A percentile compares a stretch with the other conserved stretches of the same genome.
These are phyloP conservation scores for Taphrina pruni DNA, from an alignment of 1,139 yeast species.

Conservation along the genomic window DNA sequence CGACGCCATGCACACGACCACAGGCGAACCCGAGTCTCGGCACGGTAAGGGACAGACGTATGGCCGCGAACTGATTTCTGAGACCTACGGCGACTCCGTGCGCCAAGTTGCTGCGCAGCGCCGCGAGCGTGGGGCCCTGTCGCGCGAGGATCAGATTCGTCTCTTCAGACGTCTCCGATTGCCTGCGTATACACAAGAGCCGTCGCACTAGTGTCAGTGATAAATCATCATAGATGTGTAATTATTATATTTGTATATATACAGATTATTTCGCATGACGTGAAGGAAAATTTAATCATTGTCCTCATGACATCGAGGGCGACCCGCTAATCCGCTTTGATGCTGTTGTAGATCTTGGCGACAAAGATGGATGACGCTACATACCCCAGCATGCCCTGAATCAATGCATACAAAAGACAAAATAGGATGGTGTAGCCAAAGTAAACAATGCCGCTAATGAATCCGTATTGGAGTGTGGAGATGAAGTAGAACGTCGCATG, in stretches of 20 bases:
- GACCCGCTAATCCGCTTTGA: constrained; percentile 13
- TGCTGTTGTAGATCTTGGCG: constrained; percentile 27
- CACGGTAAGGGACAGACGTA: background rate
- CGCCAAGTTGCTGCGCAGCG: constrained; percentile 36
- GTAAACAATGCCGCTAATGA: constrained; percentile 28
- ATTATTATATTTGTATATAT: too few relatives aligned
- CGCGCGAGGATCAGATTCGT: constrained; percentile 25
- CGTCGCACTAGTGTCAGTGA: too few relatives aligned
- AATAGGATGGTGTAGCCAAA: constrained; percentile 21
- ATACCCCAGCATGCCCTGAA: constrained; percentile 26
- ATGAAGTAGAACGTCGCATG: constrained; percentile 74
- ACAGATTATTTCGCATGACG: background rate
- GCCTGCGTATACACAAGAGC: background rate
- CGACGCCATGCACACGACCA: too few relatives aligned
- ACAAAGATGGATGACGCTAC: constrained; percentile 19
- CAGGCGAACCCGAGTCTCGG: too few relatives aligned
- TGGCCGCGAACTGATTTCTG: constrained; percentile 31
- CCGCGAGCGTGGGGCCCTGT: constrained; percentile 20
- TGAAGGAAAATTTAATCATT: background rate
- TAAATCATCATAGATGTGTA: background rate
- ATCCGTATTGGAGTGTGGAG: constrained; percentile 26
- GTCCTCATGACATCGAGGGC: background rate
- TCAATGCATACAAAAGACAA: constrained; percentile 12
- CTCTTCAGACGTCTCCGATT: constrained; percentile 22
- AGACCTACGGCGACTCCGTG: constrained; percentile 39